Conservation (phyloP, 352 stramenopile genomes). For the Phytophthora multivora region DNA sequence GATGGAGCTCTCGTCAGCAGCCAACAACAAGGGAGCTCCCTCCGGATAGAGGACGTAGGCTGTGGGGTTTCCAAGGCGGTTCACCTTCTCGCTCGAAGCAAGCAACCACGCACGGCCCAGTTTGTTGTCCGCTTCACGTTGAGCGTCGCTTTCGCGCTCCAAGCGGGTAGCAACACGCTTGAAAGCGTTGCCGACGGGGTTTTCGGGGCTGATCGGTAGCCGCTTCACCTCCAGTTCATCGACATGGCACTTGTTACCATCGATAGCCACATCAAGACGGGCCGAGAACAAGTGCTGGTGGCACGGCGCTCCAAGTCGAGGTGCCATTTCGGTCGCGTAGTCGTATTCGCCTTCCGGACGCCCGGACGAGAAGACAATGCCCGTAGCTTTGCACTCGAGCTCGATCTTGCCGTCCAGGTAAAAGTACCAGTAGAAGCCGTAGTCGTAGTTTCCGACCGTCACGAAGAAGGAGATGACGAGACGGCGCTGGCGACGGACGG, state of each 20-base stretch:
- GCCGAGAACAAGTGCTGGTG: slow-evolving; percentile 85
- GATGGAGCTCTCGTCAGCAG: slow-evolving; percentile 52
- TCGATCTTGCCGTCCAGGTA: slow-evolving; percentile 80
- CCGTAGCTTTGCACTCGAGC: slow-evolving; percentile 78
- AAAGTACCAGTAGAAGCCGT: slow-evolving; percentile 79
- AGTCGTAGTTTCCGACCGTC: slow-evolving; percentile 88
- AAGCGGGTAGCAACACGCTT: slow-evolving; percentile 52
- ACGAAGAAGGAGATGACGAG: slow-evolving; percentile 83
- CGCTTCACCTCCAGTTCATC: slow-evolving; percentile 63
- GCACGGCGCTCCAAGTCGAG: slow-evolving; percentile 61
- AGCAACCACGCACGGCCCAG: slow-evolving; percentile 67
- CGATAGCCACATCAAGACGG: slow-evolving; percentile 75
- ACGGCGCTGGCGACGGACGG: slow-evolving; percentile 61
- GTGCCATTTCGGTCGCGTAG: slow-evolving; percentile 50
- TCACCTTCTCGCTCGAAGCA: slow-evolving; percentile 56
- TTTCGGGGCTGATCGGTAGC: slow-evolving; percentile 39
- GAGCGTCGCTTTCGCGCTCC: slow-evolving; percentile 46
- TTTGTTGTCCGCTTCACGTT: slow-evolving; percentile 48
- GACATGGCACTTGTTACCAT: slow-evolving; percentile 54
- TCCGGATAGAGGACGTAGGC: slow-evolving; percentile 65
- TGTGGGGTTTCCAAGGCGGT: slow-evolving; percentile 59
- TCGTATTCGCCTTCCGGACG: slow-evolving; percentile 57
- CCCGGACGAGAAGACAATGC: slow-evolving; percentile 76
- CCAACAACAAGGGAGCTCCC: slow-evolving; percentile 57
- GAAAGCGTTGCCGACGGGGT: slow-evolving; percentile 72